Conservation (phyloP, 2,329 filamentous ascomycete genomes). For the Biscogniauxia sp. region DNA sequence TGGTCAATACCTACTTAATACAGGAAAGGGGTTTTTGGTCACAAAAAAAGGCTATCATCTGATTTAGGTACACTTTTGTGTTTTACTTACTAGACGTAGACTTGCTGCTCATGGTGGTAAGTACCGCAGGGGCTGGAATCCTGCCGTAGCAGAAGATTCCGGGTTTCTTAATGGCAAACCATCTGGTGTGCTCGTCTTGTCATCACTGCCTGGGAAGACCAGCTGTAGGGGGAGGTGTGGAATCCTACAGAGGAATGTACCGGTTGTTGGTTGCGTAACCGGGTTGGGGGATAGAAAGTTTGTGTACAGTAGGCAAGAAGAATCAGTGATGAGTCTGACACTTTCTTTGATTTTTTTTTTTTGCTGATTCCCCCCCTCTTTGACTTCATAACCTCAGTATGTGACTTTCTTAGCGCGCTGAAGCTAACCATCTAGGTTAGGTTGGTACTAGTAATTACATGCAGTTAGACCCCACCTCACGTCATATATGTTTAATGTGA, state of each 20-base stretch:
- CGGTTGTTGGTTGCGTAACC: background rate
- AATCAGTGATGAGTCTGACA: background rate
- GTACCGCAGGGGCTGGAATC: constrained; percentile 10
- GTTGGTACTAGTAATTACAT: too few relatives aligned
- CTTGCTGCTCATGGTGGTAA: constrained; percentile 26
- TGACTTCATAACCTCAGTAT: background rate
- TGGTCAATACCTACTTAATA: too few relatives aligned
- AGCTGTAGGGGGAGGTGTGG: background rate
- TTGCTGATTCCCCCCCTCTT: background rate
- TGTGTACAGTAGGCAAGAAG: too few relatives aligned
- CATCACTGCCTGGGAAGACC: background rate
- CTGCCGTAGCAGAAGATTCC: constrained; percentile 15
- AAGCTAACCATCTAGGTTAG: too few relatives aligned
- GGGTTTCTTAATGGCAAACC: constrained; percentile 13
- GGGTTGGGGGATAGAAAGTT: background rate
- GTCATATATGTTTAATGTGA: too few relatives aligned
- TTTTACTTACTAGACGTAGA: constrained; percentile 29
- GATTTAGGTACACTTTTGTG: too few relatives aligned
- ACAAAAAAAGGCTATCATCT: too few relatives aligned
- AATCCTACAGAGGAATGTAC: background rate
- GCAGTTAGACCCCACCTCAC: too few relatives aligned
- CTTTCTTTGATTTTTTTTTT: background rate
- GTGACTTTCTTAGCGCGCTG: background rate
- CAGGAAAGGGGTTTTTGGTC: too few relatives aligned
- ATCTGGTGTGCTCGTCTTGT: constrained; percentile 8